phyloP scores from a whole-genome alignment of 169 alveolate species.

The Neospora caninum region DNA sequence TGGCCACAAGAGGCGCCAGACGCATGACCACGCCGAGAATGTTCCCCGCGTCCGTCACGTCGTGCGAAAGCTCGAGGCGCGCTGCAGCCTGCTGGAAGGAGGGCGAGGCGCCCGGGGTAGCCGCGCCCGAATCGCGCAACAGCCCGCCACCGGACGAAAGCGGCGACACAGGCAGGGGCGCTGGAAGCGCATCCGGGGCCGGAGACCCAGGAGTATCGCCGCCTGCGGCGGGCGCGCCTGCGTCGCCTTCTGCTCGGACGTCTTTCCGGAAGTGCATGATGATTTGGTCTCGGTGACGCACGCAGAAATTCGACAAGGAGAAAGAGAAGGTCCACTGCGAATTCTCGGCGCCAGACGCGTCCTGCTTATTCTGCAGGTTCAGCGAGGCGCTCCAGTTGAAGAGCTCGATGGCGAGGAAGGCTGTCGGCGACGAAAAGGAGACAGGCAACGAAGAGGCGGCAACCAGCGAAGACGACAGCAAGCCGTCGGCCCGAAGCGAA shows the following conservation, averaged over 20 bases:
- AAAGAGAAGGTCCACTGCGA: conserved; percentile 75
- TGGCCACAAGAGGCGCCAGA: conserved; percentile 63
- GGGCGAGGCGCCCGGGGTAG: conserved; percentile 8
- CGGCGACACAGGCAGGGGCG: too few relatives aligned
- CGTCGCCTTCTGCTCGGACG: neutral
- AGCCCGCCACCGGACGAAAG: too few relatives aligned
- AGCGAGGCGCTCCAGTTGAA: conserved; percentile 74
- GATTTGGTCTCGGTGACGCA: conserved; percentile 59
- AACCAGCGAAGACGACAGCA: neutral
- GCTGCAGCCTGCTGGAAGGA: conserved; percentile 56
- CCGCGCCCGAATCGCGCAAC: neutral
- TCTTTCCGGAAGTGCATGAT: conserved; percentile 63
- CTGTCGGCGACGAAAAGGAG: conserved; percentile 37
- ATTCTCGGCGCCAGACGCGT: conserved; percentile 76
- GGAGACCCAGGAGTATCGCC: neutral
- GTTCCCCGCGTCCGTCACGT: conserved; percentile 56
- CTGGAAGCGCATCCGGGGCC: too few relatives aligned
- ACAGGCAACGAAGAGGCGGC: neutral
- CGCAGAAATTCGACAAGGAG: conserved; percentile 72
- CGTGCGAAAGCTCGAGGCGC: conserved; percentile 61
- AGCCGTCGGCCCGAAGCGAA: neutral
- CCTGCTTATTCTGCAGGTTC: conserved; percentile 72
- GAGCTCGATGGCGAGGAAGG: conserved; percentile 73
- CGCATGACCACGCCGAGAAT: conserved; percentile 61
- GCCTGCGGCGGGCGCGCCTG: neutral